Conservation (phyloP, 768 basidiomycete species). For the Suillus alpinus region DNA sequence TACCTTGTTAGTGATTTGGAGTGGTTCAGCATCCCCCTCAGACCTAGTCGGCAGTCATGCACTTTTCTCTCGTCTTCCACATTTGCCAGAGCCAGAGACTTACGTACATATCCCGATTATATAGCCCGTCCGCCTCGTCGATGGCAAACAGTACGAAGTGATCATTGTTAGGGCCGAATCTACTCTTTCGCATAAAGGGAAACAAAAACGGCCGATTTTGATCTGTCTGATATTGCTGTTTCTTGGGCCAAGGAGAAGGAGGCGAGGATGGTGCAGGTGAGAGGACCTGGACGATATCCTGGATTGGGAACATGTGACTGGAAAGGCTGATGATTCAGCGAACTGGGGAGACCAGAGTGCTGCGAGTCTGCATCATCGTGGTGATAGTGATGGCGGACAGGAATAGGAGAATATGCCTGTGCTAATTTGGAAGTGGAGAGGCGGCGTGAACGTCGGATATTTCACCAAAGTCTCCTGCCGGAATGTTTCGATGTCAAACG, state of each 20-base stretch:
- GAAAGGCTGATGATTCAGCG: constrained; percentile 32
- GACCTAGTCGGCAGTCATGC: constrained; percentile 81
- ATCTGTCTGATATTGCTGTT: constrained; percentile 98
- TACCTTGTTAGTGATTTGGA: constrained; percentile 44
- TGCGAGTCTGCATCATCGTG: constrained; percentile 67
- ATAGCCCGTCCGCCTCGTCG: constrained; percentile 91
- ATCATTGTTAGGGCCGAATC: constrained; percentile 47
- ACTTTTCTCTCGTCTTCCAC: constrained; percentile 95
- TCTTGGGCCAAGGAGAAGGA: constrained; percentile 86
- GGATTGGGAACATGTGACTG: constrained; percentile 31
- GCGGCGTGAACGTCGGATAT: constrained; percentile 91
- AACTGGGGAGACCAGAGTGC: constrained; percentile 39
- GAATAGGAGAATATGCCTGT: constrained; percentile 90
- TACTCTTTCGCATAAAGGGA: constrained; percentile 76
- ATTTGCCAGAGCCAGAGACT: constrained; percentile 88
- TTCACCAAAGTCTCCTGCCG: constrained; percentile 90
- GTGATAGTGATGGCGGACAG: constrained; percentile 91
- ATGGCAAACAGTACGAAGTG: constrained; percentile 90
- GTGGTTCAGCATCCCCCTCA: constrained; percentile 54
- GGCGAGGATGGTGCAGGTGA: constrained; percentile 93
- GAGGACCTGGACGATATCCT: constrained; percentile 42
- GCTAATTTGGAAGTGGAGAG: constrained; percentile 85
- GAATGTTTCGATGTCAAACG: constrained; percentile 87
- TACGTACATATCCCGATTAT: constrained; percentile 86
- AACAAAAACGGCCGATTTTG: constrained; percentile 92